Conservation (phyloP, 2,329 filamentous ascomycete species). For the Alternaria panax region DNA sequence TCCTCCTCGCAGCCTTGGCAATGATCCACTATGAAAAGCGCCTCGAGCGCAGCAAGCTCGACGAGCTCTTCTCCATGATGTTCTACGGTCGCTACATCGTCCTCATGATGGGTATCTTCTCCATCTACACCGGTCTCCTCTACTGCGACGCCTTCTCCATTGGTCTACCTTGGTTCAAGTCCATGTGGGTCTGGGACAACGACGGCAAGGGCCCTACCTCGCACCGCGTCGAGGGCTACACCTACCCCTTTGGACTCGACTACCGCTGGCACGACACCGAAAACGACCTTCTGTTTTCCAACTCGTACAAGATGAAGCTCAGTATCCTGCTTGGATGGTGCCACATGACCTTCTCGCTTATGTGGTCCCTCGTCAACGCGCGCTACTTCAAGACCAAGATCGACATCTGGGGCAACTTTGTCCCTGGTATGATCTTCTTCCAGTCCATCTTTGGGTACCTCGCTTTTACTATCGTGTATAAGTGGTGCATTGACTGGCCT, state of each 20-base stretch:
- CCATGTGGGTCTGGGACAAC: conserved; percentile 87
- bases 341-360: conserved; percentile 98
- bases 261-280: conserved; percentile 97
- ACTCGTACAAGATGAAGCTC: conserved; percentile 99
- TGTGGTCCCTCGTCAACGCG: conserved; percentile 90
- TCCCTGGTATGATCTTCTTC: conserved; percentile 99
- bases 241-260: conserved; percentile 95
- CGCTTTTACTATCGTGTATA: conserved; percentile 92
- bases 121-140: conserved; percentile 93
- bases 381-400: conserved; percentile 93
- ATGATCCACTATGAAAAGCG: conserved; percentile 98
- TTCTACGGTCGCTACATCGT: conserved; percentile 99
- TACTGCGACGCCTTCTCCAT: conserved; percentile 99
- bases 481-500: conserved; percentile 92
- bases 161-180: conserved; percentile 85
- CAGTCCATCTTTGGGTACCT: conserved; percentile 98
- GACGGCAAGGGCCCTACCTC: conserved; percentile 71
- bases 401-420: conserved; percentile 96
- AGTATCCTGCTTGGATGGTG: conserved; percentile 96
- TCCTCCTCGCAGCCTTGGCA: conserved; percentile 80
- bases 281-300: conserved; percentile 93
- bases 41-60: conserved; percentile 82
- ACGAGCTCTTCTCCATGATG: conserved; percentile 97
- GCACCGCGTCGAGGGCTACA: conserved; percentile 71
- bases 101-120: conserved; percentile 96